Conservation (phyloP, 1,284 basidiomycete species). For the Stereum hirsutum region DNA sequence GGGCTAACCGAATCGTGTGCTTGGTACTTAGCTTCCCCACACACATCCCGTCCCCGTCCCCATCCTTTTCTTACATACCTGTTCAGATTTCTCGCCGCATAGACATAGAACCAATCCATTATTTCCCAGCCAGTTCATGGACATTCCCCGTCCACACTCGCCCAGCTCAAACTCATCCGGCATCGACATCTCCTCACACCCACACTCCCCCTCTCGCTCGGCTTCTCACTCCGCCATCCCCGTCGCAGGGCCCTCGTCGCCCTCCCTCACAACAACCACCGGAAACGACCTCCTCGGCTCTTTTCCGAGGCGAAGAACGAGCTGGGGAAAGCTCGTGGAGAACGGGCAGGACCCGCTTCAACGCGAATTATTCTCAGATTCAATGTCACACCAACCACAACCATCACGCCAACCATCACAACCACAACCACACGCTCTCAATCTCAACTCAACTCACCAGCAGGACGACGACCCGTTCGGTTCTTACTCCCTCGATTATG, state of each 20-base stretch:
- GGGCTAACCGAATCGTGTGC: no score
- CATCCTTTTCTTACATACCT: no score
- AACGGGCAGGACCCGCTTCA: conserved; percentile 33
- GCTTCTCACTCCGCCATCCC: conserved; percentile 32
- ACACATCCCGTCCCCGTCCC: no score
- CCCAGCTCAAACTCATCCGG: neutral
- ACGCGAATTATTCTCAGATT: neutral
- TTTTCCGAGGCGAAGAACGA: conserved; percentile 41
- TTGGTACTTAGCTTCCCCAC: no score
- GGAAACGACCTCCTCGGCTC: conserved; percentile 23
- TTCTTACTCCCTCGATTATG: conserved; percentile 24
- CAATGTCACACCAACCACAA: neutral
- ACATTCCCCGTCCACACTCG: no score
- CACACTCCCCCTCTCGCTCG: no score
- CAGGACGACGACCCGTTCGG: conserved; percentile 39
- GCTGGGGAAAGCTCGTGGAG: conserved; percentile 45
- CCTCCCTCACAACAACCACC: conserved; percentile 39
- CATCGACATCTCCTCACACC: no score
- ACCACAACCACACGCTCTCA: neutral
- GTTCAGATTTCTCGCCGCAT: no score
- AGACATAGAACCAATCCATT: no score
- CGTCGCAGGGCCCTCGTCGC: conserved; percentile 34
- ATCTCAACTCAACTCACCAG: neutral
- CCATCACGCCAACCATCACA: neutral
- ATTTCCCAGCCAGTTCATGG: no score